Evolutionary conservation across 202 grass and related monocot genomes (phyloP).

Genomic region (Brachypodium distachyon): DNA sequence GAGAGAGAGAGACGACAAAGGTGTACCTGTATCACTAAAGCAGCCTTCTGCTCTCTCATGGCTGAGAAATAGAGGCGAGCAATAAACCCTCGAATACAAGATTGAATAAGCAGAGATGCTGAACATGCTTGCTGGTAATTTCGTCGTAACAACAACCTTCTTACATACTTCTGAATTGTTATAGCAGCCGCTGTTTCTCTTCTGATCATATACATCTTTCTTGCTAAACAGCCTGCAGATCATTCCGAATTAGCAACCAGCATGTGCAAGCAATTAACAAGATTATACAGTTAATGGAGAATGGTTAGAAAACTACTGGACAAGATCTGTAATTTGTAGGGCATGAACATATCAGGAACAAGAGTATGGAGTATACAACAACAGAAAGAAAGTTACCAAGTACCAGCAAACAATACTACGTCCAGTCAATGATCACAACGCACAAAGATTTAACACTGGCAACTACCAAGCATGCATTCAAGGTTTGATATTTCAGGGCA

Average conservation of each 20-base stretch:
- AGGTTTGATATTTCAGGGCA: not conserved
- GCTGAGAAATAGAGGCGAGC: conserved; percentile 42
- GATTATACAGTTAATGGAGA: not conserved
- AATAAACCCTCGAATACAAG: conserved; percentile 58
- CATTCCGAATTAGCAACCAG: conserved; percentile 15
- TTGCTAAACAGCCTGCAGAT: conserved; percentile 60
- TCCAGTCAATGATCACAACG: not conserved
- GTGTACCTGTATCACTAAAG: conserved; percentile 70
- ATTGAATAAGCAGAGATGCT: conserved; percentile 64
- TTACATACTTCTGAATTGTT: conserved; percentile 74
- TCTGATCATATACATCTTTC: conserved; percentile 55
- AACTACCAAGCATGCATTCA: not conserved
- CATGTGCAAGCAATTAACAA: conserved; percentile 14
- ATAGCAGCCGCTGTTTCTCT: conserved; percentile 50
- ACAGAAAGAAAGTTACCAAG: not conserved
- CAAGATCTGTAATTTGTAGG: not conserved
- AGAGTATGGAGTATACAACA: not conserved
- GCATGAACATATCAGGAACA: not conserved
- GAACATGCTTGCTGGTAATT: conserved; percentile 49
- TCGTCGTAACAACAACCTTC: conserved; percentile 40
- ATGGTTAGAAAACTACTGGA: not conserved
- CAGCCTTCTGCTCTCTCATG: conserved; percentile 67
- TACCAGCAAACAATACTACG: not conserved
- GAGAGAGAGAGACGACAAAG: not conserved
- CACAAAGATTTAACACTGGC: not conserved